Evolutionary conservation across 768 basidiomycete genomes (phyloP).

Genomic region (Tulasnella sp.): DNA sequence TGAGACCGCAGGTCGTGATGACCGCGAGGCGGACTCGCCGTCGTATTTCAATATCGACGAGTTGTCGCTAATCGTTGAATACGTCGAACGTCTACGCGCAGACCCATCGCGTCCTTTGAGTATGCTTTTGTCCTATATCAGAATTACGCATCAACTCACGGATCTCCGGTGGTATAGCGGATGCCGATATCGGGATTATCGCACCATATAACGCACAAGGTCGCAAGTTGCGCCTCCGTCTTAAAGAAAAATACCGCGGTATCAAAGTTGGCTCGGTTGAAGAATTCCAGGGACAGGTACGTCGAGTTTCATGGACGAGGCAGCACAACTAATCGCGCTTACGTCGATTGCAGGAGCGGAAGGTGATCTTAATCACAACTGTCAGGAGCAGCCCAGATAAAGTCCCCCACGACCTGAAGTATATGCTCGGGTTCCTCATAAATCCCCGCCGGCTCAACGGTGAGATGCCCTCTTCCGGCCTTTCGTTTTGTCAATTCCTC

Average conservation of each 20-base stretch:
- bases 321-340: not conserved
- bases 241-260: not conserved
- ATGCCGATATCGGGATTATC: slow-evolving; percentile 10
- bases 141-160: not conserved
- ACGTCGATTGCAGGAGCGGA: slow-evolving; percentile 9
- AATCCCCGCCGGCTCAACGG: slow-evolving; percentile 23
- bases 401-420: slow-evolving; percentile 12
- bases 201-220: slow-evolving; percentile 11
- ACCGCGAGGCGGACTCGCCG: slow-evolving; percentile 6
- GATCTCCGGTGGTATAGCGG: not conserved
- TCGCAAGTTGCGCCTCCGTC: not conserved
- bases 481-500: no score
- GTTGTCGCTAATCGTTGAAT: slow-evolving; percentile 6
- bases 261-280: slow-evolving; percentile 10
- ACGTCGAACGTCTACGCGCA: slow-evolving; percentile 10
- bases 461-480: slow-evolving; percentile 41
- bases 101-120: slow-evolving; percentile 24
- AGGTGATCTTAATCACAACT: slow-evolving; percentile 17
- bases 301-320: not conserved
- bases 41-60: slow-evolving; percentile 17
- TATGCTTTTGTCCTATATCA: not conserved
- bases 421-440: slow-evolving; percentile 15
- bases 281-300: slow-evolving; percentile 14
- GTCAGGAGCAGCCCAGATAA: slow-evolving; percentile 13
- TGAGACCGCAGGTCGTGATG: slow-evolving; percentile 5